Base-by-base conservation (phyloP, 163 green algal species). In the Volvox carteri region DNA sequence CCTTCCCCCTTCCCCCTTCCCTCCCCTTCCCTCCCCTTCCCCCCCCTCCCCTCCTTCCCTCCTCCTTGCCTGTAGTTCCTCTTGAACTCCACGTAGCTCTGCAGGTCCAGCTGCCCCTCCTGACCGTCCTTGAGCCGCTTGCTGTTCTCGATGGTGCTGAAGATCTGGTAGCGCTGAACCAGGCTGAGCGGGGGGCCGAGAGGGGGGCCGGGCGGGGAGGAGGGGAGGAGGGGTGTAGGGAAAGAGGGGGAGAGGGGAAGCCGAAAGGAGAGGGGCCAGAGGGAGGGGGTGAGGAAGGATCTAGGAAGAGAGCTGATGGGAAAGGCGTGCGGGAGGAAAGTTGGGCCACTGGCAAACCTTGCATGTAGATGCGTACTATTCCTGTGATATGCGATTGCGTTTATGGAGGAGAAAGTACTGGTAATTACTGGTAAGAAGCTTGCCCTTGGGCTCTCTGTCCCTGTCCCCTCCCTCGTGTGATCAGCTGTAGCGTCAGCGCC, bases 1-100 rank as follows among this genome's bases (percentile, higher is more conserved):
- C 50, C 12, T 58, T 16, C 50, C 50, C 60, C 60, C 12, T 19
- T 12, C 16, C 50, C 50, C 50, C 50, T 58, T 58, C 50, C 50
- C 50, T 25, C 50, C 50, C 50, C 16, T 16, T 16, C 50, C 12
- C 12, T 12, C 50, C 50, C 50, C 50, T 16, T 58, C 50, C 50
- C 50, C 16, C 50, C 16, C 50, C 50, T 58, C 50, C 50, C 54
- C 28, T 23, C 7, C 28, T 23, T 12, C 4, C 35, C 18, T 25
- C 18, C 68, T 9, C 1, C 78, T 1, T 25, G 54, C 78, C 78
- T 54, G 88, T 84, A 92, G 81, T 90, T 92, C 37, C 83, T 60
- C 81, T 86, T 92, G 88, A 92, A 92, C 81, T 92, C 88, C 25
- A 92, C 76, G 65, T 92, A 92, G 33, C 74, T 74, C 79, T 90